Evolutionary conservation across 495 filamentous ascomycete genomes (phyloP).

Genomic region (Xylaria scruposa): DNA sequence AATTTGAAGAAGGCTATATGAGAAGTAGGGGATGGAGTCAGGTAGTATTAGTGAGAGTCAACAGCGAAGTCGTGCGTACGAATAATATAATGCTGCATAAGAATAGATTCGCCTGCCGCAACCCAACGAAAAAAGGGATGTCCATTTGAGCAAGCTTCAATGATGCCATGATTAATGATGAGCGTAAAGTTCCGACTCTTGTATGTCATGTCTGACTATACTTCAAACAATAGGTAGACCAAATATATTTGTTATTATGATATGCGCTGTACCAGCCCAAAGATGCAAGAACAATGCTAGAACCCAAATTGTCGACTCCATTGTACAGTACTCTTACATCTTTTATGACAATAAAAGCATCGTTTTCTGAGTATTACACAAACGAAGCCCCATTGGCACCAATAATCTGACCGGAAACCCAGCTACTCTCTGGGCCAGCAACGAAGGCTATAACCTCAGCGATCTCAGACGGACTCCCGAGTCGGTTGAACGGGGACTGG

Average conservation of each 20-base stretch:
- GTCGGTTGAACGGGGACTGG: conserved; percentile 59
- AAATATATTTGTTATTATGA: background rate
- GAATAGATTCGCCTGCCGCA: background rate
- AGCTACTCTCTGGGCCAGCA: conserved; percentile 54
- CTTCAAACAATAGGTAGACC: background rate
- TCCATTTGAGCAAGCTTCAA: background rate
- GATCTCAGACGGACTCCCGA: conserved; percentile 68
- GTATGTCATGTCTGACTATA: background rate
- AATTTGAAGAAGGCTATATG: background rate
- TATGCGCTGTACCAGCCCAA: background rate
- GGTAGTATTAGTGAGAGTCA: background rate
- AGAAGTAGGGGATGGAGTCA: background rate
- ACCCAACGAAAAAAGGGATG: background rate
- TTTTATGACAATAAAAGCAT: background rate
- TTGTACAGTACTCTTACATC: background rate
- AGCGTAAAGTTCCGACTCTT: background rate
- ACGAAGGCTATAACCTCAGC: conserved; percentile 64
- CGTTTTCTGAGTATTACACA: conserved; percentile 30
- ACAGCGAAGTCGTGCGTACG: background rate
- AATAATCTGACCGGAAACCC: conserved; percentile 70
- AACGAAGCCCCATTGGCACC: conserved; percentile 63
- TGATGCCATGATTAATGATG: background rate
- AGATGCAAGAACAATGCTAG: background rate
- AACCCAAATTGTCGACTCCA: background rate
- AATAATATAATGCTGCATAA: background rate